Evolutionary conservation across 2,329 filamentous ascomycete species (phyloP).

Genomic region (Thelonectria rubi): DNA sequence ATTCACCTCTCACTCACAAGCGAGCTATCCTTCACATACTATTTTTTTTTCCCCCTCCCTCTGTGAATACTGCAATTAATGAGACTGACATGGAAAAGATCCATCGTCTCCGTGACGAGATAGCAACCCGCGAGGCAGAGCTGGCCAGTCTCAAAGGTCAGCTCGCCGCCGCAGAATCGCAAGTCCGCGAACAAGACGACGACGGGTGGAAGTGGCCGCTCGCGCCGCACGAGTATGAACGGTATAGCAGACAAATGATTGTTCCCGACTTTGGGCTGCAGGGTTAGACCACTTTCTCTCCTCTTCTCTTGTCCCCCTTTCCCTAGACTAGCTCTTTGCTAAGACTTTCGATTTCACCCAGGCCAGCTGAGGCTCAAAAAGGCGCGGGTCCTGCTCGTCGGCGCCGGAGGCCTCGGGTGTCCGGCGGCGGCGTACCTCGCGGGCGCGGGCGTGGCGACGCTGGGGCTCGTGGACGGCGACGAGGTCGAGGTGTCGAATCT

Average conservation of each 20-base stretch:
- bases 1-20: not conserved
- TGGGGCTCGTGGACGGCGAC: constrained; percentile 90
- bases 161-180: constrained; percentile 53
- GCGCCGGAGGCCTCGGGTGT: constrained; percentile 89
- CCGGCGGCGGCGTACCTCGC: constrained; percentile 93
- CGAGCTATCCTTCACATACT: not conserved
- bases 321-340: no score
- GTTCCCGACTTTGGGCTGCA: constrained; percentile 81
- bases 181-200: constrained; percentile 22
- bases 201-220: constrained; percentile 72
- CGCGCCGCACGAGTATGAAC: constrained; percentile 75
- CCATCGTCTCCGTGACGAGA: constrained; percentile 56
- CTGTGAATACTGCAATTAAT: no score
- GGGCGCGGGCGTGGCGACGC: constrained; percentile 82
- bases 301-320: not conserved
- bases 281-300: constrained; percentile 56
- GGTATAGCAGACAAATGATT: constrained; percentile 92
- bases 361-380: constrained; percentile 78
- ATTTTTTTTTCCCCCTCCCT: not conserved
- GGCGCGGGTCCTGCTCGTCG: constrained; percentile 80
- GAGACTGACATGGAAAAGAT: constrained; percentile 49
- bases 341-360: no score
- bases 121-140: constrained; percentile 58
- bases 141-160: constrained; percentile 56
- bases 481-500: constrained; percentile 89